Conservation (phyloP, 345 rosid genomes). For the Acer saccharum region DNA sequence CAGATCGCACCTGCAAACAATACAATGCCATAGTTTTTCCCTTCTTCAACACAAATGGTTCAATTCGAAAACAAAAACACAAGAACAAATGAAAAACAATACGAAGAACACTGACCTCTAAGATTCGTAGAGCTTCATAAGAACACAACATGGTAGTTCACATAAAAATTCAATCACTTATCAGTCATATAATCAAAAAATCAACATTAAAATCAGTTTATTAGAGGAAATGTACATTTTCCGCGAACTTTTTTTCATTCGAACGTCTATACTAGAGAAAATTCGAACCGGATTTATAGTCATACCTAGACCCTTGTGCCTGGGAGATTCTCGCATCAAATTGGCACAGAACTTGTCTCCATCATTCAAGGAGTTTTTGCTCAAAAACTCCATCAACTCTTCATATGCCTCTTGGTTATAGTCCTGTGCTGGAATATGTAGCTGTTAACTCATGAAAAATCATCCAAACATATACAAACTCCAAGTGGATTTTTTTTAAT, state of each 20-base stretch:
- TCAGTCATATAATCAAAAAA: background rate
- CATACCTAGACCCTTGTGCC: slow-evolving; percentile 71
- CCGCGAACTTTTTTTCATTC: no score
- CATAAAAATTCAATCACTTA: background rate
- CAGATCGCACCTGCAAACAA: slow-evolving; percentile 72
- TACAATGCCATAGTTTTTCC: background rate
- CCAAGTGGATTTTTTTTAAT: no score
- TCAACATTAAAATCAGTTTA: background rate
- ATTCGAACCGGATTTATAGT: no score
- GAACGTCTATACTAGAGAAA: no score
- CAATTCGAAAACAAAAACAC: no score
- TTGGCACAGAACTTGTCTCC: slow-evolving; percentile 77
- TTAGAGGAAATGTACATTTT: no score
- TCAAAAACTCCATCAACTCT: slow-evolving; percentile 64
- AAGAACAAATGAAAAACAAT: no score
- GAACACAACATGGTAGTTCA: slow-evolving; percentile 3
- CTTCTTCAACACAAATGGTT: no score
- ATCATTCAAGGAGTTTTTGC: slow-evolving; percentile 61
- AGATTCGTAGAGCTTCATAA: slow-evolving; percentile 59
- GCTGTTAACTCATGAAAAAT: slow-evolving; percentile 12
- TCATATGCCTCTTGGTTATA: slow-evolving; percentile 77
- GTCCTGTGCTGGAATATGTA: slow-evolving; percentile 51
- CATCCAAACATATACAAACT: background rate
- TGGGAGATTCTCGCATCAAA: slow-evolving; percentile 77
- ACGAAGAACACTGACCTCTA: slow-evolving; percentile 48